These are phyloP conservation scores for Apiotrichum laibachii DNA, from an alignment of 1,284 basidiomycete genomes.

Conservation along the genomic window DNA sequence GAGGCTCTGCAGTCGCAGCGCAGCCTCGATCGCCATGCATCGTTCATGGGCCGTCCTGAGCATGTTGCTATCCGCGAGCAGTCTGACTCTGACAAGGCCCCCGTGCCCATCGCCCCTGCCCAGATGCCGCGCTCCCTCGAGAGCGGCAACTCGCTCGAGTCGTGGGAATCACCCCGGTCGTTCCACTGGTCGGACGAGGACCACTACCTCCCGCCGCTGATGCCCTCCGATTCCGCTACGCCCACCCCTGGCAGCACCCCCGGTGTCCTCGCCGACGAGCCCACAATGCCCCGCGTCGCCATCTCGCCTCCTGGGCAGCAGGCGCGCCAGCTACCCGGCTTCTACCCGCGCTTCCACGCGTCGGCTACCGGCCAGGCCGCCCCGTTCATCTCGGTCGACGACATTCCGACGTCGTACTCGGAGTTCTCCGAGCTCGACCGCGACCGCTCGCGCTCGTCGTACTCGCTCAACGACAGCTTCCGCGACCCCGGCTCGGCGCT, in stretches of 20 bases:
- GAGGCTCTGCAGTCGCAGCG: constrained; percentile 17
- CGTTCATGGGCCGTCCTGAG: constrained; percentile 40
- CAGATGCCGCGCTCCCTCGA: constrained; percentile 11
- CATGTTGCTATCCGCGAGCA: constrained; percentile 31
- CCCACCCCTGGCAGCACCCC: background rate
- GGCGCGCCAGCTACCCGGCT: constrained; percentile 42
- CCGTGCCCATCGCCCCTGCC: background rate
- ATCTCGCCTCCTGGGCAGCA: background rate
- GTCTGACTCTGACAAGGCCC: constrained; percentile 1
- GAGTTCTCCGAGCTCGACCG: constrained; percentile 20
- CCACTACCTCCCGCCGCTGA: constrained; percentile 21
- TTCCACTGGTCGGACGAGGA: constrained; percentile 51
- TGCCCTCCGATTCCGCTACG: background rate
- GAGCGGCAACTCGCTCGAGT: constrained; percentile 20
- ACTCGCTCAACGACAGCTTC: constrained; percentile 18
- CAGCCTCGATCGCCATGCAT: constrained; percentile 16
- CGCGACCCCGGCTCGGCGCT: constrained; percentile 17
- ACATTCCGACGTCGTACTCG: constrained; percentile 16
- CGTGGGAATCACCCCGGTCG: constrained; percentile 46
- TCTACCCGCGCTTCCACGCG: constrained; percentile 49
- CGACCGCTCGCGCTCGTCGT: background rate
- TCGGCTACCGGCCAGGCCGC: constrained; percentile 21
- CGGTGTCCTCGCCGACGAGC: background rate
- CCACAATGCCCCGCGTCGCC: background rate
- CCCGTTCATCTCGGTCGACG: constrained; percentile 38